phyloP scores from a whole-genome alignment of 495 filamentous ascomycete genomes.

The Lasiosphaeria hispida region DNA sequence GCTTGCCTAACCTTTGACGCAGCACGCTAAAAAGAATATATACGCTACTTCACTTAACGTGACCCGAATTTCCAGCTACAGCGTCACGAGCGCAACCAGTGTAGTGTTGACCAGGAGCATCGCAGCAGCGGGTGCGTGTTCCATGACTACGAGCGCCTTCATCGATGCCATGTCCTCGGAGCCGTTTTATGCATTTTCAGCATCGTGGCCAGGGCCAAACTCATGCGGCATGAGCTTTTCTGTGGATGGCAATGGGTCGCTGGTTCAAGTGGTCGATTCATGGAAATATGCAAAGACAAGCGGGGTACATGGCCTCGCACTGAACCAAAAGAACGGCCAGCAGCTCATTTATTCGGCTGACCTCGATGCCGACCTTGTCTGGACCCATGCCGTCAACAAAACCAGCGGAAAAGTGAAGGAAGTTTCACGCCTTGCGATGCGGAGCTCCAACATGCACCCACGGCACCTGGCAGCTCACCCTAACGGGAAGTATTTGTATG shows the following conservation, averaged over 20 bases:
- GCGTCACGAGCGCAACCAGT: conserved; percentile 51
- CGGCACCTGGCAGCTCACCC: conserved; percentile 31
- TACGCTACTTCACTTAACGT: conserved; percentile 29
- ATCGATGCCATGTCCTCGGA: conserved; percentile 17
- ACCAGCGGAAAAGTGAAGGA: conserved; percentile 17
- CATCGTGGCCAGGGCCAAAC: conserved; percentile 28
- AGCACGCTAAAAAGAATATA: conserved; percentile 38
- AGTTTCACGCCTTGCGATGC: conserved; percentile 1
- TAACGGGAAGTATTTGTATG: conserved; percentile 30
- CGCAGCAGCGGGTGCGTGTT: conserved; percentile 57
- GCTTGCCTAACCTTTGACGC: neutral
- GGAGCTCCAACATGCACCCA: conserved; percentile 21
- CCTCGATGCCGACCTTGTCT: conserved; percentile 31
- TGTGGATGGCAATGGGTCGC: conserved; percentile 27
- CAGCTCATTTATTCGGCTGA: conserved; percentile 36
- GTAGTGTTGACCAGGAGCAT: conserved; percentile 65
- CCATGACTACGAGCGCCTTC: conserved; percentile 29
- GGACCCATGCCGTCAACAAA: conserved; percentile 32
- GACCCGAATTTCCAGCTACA: conserved; percentile 36
- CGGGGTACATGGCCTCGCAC: conserved; percentile 35
- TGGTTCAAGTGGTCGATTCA: conserved; percentile 23
- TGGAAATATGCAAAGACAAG: conserved; percentile 29
- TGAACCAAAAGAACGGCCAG: conserved; percentile 13
- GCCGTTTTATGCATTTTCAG: conserved; percentile 36
- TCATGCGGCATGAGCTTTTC: conserved; percentile 36